Percentiles rank a stretch among this genome's conserved stretches.
Conservation (phyloP, 1,284 basidiomycete species). For the Wolfiporia cocos region DNA sequence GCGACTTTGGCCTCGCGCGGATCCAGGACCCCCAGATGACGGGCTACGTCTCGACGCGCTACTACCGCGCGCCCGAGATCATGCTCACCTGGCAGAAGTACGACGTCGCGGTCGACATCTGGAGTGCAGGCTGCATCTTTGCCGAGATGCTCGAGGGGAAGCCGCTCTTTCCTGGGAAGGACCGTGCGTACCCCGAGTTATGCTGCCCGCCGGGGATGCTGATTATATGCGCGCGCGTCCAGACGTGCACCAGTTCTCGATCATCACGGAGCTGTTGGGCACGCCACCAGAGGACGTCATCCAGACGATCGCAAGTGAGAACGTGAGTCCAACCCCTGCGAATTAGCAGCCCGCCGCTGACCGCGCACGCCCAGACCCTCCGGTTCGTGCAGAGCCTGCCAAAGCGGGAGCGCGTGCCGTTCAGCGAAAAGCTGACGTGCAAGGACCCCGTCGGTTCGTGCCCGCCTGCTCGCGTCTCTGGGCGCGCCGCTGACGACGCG, state of each 20-base stretch:
- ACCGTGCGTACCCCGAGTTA: conserved; percentile 59
- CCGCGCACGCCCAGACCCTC: conserved; percentile 77
- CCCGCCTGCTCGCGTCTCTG: not conserved
- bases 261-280: conserved; percentile 97
- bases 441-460: conserved; percentile 78
- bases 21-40: conserved; percentile 99
- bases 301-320: conserved; percentile 97
- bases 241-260: conserved; percentile 99
- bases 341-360: not conserved
- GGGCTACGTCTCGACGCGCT: conserved; percentile 97
- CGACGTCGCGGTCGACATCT: conserved; percentile 98
- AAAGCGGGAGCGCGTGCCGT: conserved; percentile 93
- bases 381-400: conserved; percentile 97
- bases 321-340: conserved; percentile 48
- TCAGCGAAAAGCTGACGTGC: conserved; percentile 90
- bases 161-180: conserved; percentile 98
- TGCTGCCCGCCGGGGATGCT: too few relatives aligned
- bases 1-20: conserved; percentile 96
- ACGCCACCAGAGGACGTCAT: conserved; percentile 99
- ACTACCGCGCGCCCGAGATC: conserved; percentile 99
- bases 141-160: conserved; percentile 99
- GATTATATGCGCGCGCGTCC: conserved; percentile 1
- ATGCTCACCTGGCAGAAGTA: conserved; percentile 99
- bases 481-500: conserved; percentile 76
- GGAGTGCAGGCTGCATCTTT: conserved; percentile 99